Evolutionary conservation across 768 basidiomycete species (phyloP), one percentile per base, ranked within the genome.

Genomic region (Tephrocybe sp.): DNA sequence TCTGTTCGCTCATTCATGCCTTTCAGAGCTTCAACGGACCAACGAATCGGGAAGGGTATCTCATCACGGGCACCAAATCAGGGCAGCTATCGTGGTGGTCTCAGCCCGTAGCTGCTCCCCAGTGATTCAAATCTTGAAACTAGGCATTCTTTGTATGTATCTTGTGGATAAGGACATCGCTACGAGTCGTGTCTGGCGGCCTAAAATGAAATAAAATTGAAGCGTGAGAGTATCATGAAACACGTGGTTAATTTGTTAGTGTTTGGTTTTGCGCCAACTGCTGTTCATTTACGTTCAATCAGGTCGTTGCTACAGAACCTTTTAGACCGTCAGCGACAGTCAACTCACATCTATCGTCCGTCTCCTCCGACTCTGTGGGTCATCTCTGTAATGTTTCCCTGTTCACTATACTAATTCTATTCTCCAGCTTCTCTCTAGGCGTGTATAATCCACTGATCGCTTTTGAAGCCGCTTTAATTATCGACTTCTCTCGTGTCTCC

Each of bases 51-150:
- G 69, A 69, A 21, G 72, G 77, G 11, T 73, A 71, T 54, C 70
- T 85, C 40, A 61, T 86, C 9, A 83, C 80, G 12, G 83, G 82
- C 9, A 84, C 84, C 22, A 77, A 72, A 56, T 60, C 71, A 15
- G 84, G 84, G 1, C 65, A 70, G 27, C 60, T 86, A 34, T 72
- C 71, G 19, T 85, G 84, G 84, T 86, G 82, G 82, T 71, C 73
- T 18, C 70, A 72, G 50, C 77, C 75, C 41, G 64, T 68, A 19
- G 65, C 70, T 6, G 67, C 66, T 13, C 54, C 63, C 15, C 40
- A 53, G 19, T 62, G 47, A 12, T 56, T 45, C 28, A 7, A 30
- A 12, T 30, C 28, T 30, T 30, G 12, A 12, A 30, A 30, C 6
- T 30, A 12, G 28, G 18, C 9, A 15, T 21, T n/a, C 18, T 32